Evolutionary conservation across 768 basidiomycete species (phyloP), one percentile per base, ranked within the genome.

Genomic region (Agaricus subrufescens): DNA sequence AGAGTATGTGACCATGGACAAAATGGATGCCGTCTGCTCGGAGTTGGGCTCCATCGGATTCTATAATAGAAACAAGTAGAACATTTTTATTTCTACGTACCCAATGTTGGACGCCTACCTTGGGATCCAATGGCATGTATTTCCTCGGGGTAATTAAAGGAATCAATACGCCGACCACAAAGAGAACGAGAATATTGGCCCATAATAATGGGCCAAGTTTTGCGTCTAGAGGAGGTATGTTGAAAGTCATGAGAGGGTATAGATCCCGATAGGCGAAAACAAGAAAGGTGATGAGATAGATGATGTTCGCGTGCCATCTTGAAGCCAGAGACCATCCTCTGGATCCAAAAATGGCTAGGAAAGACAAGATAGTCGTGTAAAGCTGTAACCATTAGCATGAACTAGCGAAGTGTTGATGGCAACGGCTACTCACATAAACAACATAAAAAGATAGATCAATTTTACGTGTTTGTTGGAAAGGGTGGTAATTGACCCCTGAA

Each of bases 211-310:
- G 14, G 71, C 65, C 58, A 58, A 71, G 52, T 73, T 51, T 61
- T 70, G 70, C 2, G 66, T 71, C 84, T 73, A 81, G 11, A 71
- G 73, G 56, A 72, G 46, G 26, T 58, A 58, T 42, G 7, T 69
- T 67, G 63, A 70, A 81, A 0, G 83, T 86, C 4, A 75, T 70
- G 4, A 85, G 63, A 2, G 85, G 85, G 70, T 75, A 85, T 8
- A 86, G 47, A 58, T 81, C 76, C 11, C 84, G 75, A 58, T 82
- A 84, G 26, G 34, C 34, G 34, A 34, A 34, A 34, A 34, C 11
- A 34, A 11, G 11, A 34, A 34, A 34, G 1, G 34, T 34, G 7
- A 11, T 34, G 34, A 34, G 34, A 34, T 34, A 34, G 11, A 34
- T 34, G 34, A 34, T 34, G 11, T 34, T 34, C 34, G 34, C 34